Conservation (phyloP, 2,329 filamentous ascomycete species). For the Capronia epimyces region DNA sequence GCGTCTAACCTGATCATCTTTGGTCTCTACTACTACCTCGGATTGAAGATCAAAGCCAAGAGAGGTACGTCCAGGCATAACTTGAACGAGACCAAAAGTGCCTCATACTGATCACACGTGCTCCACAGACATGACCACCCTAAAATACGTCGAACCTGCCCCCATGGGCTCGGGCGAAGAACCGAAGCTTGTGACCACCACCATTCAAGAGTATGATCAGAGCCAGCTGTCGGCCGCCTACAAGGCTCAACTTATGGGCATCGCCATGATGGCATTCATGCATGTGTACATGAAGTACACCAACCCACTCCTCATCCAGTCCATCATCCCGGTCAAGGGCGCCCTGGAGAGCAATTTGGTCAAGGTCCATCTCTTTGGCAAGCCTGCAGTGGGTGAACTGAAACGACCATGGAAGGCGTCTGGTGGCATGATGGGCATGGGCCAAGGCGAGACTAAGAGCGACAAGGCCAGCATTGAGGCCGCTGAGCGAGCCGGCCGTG, state of each 20-base stretch:
- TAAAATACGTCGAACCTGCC: conserved; percentile 97
- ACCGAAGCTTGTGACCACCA: conserved; percentile 93
- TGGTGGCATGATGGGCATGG: conserved; percentile 74
- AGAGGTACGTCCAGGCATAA: conserved; percentile 62
- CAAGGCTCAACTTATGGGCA: conserved; percentile 89
- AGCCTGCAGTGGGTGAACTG: conserved; percentile 81
- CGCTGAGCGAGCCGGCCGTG: conserved; percentile 47
- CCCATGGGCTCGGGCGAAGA: conserved; percentile 91
- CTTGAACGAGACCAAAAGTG: background rate
- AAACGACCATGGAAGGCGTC: conserved; percentile 91
- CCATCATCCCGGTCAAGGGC: conserved; percentile 94
- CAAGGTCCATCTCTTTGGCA: conserved; percentile 89
- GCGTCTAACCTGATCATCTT: conserved; percentile 77
- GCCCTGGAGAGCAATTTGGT: conserved; percentile 91
- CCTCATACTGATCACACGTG: background rate
- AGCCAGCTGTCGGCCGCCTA: conserved; percentile 76
- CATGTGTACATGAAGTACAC: conserved; percentile 99
- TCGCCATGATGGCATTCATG: conserved; percentile 98
- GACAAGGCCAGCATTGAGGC: conserved; percentile 71
- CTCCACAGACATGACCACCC: conserved; percentile 76
- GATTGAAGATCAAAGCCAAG: conserved; percentile 85
- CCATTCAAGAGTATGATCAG: conserved; percentile 89
- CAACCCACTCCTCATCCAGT: conserved; percentile 97
- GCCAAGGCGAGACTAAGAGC: conserved; percentile 67
- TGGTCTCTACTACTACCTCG: conserved; percentile 76